Conservation (phyloP, 176 grass and related monocot species). For the Elymus sibiricus region DNA sequence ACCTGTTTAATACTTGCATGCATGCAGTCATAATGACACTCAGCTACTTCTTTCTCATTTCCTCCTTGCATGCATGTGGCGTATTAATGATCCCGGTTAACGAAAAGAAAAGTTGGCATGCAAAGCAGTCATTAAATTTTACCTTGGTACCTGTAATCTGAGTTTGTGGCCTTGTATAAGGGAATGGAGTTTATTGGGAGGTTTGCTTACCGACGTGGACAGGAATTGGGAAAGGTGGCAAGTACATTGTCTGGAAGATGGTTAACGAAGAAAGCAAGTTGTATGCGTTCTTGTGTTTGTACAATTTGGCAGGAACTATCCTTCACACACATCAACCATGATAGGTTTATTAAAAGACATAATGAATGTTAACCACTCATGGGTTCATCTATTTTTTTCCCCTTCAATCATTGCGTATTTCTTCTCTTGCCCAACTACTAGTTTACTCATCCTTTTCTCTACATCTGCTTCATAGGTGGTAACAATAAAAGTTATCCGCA, state of each 20-base stretch:
- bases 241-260: slow-evolving; percentile 3
- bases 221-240: slow-evolving; percentile 16
- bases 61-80: too few relatives aligned
- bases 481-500: slow-evolving; percentile 70
- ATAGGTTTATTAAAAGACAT: background rate
- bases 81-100: too few relatives aligned
- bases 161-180: too few relatives aligned
- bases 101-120: too few relatives aligned
- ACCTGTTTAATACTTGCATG: too few relatives aligned
- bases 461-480: slow-evolving; percentile 40
- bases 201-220: slow-evolving; percentile 38
- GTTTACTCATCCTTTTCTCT: slow-evolving; percentile 8
- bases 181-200: background rate
- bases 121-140: too few relatives aligned
- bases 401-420: background rate
- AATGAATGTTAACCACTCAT: background rate
- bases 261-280: slow-evolving; percentile 6
- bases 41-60: too few relatives aligned
- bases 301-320: background rate
- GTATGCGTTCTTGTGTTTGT: slow-evolving; percentile 10
- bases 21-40: too few relatives aligned
- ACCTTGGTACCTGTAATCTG: too few relatives aligned
- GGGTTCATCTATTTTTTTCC: background rate
- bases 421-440: background rate
- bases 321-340: background rate